Conservation (phyloP, 306 rosid species). For the Inga laurina region DNA sequence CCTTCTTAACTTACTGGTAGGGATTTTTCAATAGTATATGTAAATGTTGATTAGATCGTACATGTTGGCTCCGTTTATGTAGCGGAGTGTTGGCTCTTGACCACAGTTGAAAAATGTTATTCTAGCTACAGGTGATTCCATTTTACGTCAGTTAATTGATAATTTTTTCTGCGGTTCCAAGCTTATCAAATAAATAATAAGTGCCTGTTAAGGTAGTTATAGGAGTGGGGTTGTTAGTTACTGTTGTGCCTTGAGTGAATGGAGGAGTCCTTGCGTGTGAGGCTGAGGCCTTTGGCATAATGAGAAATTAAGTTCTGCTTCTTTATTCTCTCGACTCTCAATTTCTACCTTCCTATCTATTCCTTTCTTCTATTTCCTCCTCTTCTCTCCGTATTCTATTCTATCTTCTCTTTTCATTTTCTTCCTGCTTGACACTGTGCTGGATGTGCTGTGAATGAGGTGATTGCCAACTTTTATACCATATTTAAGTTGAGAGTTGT, state of each 20-base stretch:
- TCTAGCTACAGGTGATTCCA: not conserved
- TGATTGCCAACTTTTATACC: not conserved
- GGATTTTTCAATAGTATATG: conserved; percentile 20
- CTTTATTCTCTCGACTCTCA: not conserved
- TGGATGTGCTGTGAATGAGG: conserved; percentile 27
- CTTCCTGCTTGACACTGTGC: conserved; percentile 1
- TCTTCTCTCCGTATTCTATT: not conserved
- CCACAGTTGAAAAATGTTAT: not conserved
- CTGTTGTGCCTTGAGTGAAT: not conserved
- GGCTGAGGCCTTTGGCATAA: not conserved
- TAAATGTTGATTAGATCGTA: not conserved
- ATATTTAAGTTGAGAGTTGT: conserved; percentile 28
- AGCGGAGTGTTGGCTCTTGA: conserved; percentile 4
- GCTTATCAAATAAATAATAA: not conserved
- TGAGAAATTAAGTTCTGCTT: not conserved
- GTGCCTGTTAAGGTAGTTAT: not conserved
- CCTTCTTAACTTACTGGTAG: not conserved
- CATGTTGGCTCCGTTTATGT: conserved; percentile 15
- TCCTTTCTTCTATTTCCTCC: not conserved
- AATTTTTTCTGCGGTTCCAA: conserved; percentile 21
- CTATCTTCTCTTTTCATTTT: not conserved
- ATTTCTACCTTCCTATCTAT: not conserved
- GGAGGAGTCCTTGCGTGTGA: not conserved
- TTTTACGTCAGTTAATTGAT: not conserved
- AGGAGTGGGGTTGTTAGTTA: not conserved